Evolutionary conservation across 345 rosid species (phyloP).

Genomic region (Hypericum androsaemum): DNA sequence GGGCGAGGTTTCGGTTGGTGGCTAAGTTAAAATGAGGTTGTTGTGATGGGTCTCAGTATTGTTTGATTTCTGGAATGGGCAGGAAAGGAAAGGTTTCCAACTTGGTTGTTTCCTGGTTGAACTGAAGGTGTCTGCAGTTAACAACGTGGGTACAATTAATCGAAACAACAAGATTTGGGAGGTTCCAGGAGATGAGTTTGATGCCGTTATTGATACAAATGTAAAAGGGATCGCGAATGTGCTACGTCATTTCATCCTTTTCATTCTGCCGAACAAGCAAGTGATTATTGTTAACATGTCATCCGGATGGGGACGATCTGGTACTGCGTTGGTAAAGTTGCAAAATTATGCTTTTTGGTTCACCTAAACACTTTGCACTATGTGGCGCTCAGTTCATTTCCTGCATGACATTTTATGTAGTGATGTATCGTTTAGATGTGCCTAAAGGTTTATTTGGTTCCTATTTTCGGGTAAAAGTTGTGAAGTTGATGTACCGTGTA

Average conservation of each 20-base stretch:
- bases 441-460: too few species aligned
- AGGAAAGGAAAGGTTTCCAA: too few species aligned
- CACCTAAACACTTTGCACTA: too few species aligned
- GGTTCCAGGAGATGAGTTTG: slow-evolving; percentile 83
- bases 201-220: slow-evolving; percentile 77
- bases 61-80: background rate
- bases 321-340: slow-evolving; percentile 79
- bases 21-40: too few species aligned
- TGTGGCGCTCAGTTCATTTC: too few species aligned
- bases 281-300: slow-evolving; percentile 86
- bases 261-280: slow-evolving; percentile 65
- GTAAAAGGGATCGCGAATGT: slow-evolving; percentile 76
- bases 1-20: too few species aligned
- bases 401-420: too few species aligned
- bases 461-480: too few species aligned
- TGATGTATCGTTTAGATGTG: too few species aligned
- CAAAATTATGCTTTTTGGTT: too few species aligned
- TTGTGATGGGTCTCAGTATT: too few species aligned
- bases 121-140: slow-evolving; percentile 34
- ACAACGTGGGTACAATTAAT: slow-evolving; percentile 90
- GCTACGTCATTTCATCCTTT: slow-evolving; percentile 81
- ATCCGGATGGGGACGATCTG: slow-evolving; percentile 98
- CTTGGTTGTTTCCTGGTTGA: background rate
- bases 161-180: slow-evolving; percentile 91
- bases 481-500: too few species aligned